Percentiles rank a stretch among this genome's conserved stretches.
Evolutionary conservation across 257 asterid species (phyloP).

Genomic region (Paraleonurus japonicus): DNA sequence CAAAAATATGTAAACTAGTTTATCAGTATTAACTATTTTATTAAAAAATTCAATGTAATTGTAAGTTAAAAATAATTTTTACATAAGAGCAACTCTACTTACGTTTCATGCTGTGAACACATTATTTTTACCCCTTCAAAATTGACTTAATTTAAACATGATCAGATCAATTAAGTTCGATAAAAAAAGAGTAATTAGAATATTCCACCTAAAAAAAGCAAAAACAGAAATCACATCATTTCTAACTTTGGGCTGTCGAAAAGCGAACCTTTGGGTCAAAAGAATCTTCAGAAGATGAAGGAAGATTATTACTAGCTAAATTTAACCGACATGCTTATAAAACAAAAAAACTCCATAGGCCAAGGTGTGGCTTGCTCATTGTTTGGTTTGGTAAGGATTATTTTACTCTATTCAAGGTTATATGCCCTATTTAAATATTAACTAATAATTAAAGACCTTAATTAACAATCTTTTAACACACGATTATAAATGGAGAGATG

Average conservation of each 20-base stretch:
- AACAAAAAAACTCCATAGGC: background rate
- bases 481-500: background rate
- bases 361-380: background rate
- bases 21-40: no score
- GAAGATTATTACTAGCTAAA: background rate
- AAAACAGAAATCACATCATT: background rate
- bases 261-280: conserved; percentile 13
- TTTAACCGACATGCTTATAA: background rate
- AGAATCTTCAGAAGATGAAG: conserved; percentile 7
- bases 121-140: background rate
- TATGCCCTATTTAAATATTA: background rate
- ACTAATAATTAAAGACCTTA: background rate
- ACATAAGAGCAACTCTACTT: no score
- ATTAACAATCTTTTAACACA: background rate
- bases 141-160: background rate
- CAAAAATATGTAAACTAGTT: no score
- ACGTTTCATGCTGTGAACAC: no score
- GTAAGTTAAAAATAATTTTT: no score
- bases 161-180: background rate
- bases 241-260: background rate
- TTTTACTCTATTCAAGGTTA: conserved; percentile 6
- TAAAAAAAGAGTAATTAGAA: background rate
- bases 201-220: background rate
- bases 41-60: no score
- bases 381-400: background rate